Percentiles rank a stretch among this genome's conserved stretches.
Conservation (phyloP, 2,329 filamentous ascomycete genomes). For the Bipolaris oryzae region DNA sequence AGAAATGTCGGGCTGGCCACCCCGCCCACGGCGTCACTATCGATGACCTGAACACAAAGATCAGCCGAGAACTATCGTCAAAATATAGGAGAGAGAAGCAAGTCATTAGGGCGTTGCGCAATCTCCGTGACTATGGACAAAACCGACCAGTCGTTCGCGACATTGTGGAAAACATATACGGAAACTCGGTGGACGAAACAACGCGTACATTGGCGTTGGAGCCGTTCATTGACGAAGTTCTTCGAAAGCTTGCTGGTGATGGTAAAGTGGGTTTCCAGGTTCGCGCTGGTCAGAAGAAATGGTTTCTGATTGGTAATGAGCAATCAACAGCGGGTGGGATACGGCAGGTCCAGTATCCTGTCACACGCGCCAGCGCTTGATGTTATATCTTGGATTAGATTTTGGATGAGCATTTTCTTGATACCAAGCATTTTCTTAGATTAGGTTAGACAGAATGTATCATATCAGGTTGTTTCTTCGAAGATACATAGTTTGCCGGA, state of each 20-base stretch:
- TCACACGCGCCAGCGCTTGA: conserved; percentile 1
- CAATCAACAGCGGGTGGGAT: not conserved
- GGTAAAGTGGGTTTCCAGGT: conserved; percentile 37
- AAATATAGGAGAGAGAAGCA: conserved; percentile 52
- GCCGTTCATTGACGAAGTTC: conserved; percentile 68
- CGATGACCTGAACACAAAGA: conserved; percentile 48
- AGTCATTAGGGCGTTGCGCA: conserved; percentile 44
- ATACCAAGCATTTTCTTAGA: not conserved
- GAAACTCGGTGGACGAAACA: conserved; percentile 45
- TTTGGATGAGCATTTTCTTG: too few relatives aligned
- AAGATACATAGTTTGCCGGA: not conserved
- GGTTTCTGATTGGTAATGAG: conserved; percentile 19
- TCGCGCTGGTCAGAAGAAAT: conserved; percentile 26
- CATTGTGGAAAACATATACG: conserved; percentile 54
- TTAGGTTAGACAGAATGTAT: not conserved
- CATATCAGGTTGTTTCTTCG: not conserved
- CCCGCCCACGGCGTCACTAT: conserved; percentile 55
- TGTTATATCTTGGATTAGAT: too few relatives aligned
- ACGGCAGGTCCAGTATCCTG: not conserved
- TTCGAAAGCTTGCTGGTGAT: conserved; percentile 65
- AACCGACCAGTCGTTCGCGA: conserved; percentile 50
- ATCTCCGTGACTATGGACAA: conserved; percentile 26
- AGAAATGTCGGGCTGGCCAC: conserved; percentile 51
- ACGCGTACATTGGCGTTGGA: conserved; percentile 71
- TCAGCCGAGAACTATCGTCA: conserved; percentile 45